These are phyloP conservation scores for Termitomyces sp. DNA, from an alignment of 768 basidiomycete genomes.

Conservation along the genomic window DNA sequence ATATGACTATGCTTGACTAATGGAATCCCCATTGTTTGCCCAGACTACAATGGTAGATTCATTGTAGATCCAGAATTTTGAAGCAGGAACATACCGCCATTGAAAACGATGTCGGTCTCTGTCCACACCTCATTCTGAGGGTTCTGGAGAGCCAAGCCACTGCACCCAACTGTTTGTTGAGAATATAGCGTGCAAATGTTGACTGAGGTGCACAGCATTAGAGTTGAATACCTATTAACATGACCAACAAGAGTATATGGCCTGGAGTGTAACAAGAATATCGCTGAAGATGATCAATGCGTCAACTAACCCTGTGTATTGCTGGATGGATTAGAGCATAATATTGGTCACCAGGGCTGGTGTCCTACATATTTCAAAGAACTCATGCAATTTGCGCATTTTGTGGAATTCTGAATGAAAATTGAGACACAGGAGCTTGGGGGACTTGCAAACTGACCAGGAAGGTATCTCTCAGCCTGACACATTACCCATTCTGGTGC, in stretches of 20 bases:
- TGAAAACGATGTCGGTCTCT: conserved; percentile 73
- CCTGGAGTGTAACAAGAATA: conserved; percentile 96
- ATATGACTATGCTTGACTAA: conserved; percentile 87
- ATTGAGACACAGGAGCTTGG: not conserved
- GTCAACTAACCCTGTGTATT: conserved; percentile 84
- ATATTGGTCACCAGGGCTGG: conserved; percentile 87
- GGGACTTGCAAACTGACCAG: conserved; percentile 51
- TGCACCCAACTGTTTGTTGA: conserved; percentile 72
- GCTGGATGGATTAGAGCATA: conserved; percentile 90
- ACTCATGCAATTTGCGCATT: conserved; percentile 81
- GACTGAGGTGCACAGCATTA: conserved; percentile 46
- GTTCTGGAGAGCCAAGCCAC: conserved; percentile 64
- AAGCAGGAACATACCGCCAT: conserved; percentile 51
- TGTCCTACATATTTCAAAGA: conserved; percentile 93
- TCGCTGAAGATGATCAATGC: conserved; percentile 98
- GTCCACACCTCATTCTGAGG: conserved; percentile 48
- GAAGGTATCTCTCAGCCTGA: conserved; percentile 93
- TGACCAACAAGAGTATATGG: no score
- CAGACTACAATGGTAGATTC: conserved; percentile 68
- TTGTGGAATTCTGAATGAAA: conserved; percentile 74
- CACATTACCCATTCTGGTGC: conserved; percentile 99
- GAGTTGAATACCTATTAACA: not conserved
- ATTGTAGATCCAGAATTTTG: not conserved
- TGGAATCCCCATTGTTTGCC: conserved; percentile 98
- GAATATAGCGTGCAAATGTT: conserved; percentile 82